A percentile compares a stretch with the other conserved stretches of the same genome.
phyloP scores from a whole-genome alignment of 139 green algal species.

The Chlamydomonas sphaeroides region DNA sequence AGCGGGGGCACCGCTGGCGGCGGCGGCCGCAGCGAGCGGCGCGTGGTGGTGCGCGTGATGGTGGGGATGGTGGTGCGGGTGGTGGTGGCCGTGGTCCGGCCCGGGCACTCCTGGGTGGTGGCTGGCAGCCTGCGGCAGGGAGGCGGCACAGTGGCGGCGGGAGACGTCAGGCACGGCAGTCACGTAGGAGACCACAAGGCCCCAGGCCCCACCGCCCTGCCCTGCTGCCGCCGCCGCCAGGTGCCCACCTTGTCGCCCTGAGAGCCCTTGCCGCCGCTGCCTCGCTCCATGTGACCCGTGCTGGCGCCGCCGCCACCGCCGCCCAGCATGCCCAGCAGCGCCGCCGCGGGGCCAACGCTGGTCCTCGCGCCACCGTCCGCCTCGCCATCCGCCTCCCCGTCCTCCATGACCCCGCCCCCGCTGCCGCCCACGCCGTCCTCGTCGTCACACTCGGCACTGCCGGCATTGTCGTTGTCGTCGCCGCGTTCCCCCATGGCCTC shows the following conservation, averaged over 20 bases:
- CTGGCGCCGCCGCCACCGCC: conserved; percentile 30
- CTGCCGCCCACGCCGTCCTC: background rate
- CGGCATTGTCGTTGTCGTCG: conserved; percentile 37
- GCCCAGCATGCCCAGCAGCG: conserved; percentile 30
- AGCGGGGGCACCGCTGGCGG: background rate
- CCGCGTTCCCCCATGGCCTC: conserved; percentile 16
- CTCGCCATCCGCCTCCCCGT: background rate
- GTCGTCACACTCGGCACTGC: conserved; percentile 22
- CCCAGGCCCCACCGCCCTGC: too few species aligned
- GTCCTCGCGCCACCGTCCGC: conserved; percentile 2
- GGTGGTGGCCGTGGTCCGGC: background rate
- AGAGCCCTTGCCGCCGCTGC: conserved; percentile 24
- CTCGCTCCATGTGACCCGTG: conserved; percentile 30
- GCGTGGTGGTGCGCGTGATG: conserved; percentile 8
- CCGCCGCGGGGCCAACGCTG: conserved; percentile 35
- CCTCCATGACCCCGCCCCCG: background rate
- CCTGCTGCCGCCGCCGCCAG: too few species aligned
- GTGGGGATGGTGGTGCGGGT: background rate
- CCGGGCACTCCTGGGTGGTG: background rate
- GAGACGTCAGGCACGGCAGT: too few species aligned
- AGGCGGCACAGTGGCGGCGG: too few species aligned
- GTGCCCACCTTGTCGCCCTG: conserved; percentile 15
- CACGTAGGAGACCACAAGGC: too few species aligned
- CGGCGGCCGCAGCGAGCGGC: background rate
- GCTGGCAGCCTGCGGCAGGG: conserved; percentile 6